Percentiles rank a stretch among this genome's conserved stretches.
phyloP scores from a whole-genome alignment of 1,284 basidiomycete genomes.

The Cystobasidium sp. region DNA sequence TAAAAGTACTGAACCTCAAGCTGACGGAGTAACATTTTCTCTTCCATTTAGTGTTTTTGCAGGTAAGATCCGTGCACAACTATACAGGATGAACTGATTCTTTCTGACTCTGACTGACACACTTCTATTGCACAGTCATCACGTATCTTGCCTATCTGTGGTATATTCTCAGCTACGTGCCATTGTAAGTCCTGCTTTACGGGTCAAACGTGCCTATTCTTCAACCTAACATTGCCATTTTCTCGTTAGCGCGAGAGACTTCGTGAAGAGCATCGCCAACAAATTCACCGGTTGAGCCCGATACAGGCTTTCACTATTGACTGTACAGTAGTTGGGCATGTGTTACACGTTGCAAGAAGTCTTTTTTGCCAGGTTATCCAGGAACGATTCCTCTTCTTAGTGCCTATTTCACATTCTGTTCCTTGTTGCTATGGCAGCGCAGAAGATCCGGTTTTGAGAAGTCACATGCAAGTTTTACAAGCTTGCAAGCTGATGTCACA shows the following conservation, averaged over 20 bases:
- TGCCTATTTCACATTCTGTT: too few relatives aligned
- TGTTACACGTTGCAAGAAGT: neutral
- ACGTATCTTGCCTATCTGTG: slow-evolving; percentile 43
- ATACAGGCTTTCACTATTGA: neutral
- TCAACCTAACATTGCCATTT: neutral
- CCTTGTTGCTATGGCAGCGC: too few relatives aligned
- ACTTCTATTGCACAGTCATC: slow-evolving; percentile 4
- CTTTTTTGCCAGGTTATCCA: too few relatives aligned
- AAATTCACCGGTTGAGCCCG: slow-evolving; percentile 11
- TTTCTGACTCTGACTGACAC: neutral
- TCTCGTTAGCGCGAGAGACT: slow-evolving; percentile 20
- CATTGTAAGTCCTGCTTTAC: slow-evolving; percentile 25
- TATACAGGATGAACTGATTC: neutral
- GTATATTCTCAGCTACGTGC: slow-evolving; percentile 41
- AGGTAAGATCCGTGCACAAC: slow-evolving; percentile 4
- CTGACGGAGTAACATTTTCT: neutral
- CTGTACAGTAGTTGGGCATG: neutral
- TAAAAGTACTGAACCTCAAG: neutral
- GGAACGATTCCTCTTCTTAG: too few relatives aligned
- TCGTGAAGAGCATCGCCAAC: slow-evolving; percentile 34
- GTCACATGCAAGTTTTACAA: too few relatives aligned
- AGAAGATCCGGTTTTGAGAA: too few relatives aligned
- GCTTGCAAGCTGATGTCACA: too few relatives aligned
- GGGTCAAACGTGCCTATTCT: neutral
- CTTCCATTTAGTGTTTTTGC: slow-evolving; percentile 7